Conservation (phyloP, 495 filamentous ascomycete species). For the Penicillium cosmopolitanum region DNA sequence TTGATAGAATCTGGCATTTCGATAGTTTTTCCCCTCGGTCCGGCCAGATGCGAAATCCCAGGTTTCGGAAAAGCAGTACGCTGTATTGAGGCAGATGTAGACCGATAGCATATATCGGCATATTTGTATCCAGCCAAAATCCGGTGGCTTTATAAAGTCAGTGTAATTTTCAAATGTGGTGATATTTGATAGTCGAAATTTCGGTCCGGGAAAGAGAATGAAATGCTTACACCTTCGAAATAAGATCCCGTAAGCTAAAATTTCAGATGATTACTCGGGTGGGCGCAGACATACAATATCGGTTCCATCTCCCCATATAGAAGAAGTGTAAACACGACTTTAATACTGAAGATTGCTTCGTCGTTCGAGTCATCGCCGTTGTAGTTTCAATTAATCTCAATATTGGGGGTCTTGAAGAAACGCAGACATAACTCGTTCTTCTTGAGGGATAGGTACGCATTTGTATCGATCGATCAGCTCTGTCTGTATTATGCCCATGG, state of each 20-base stretch:
- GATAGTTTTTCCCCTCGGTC: constrained; percentile 22
- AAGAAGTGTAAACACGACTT: constrained; percentile 27
- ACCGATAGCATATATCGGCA: neutral
- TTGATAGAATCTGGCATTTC: constrained; percentile 26
- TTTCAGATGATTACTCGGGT: constrained; percentile 13
- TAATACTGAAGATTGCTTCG: constrained; percentile 18
- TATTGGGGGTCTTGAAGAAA: constrained; percentile 15
- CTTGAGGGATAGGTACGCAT: constrained; percentile 13
- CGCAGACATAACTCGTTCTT: constrained; percentile 18
- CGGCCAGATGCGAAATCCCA: constrained; percentile 21
- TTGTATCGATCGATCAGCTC: neutral
- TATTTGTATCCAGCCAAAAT: neutral
- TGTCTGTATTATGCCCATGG: neutral
- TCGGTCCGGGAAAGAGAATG: neutral
- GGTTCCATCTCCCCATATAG: constrained; percentile 29
- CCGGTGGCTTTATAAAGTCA: neutral
- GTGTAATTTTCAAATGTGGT: neutral
- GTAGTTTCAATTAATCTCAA: neutral
- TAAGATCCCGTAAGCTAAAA: constrained; percentile 1
- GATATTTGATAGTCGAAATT: too few relatives aligned
- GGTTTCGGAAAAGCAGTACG: constrained; percentile 3
- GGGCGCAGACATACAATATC: constrained; percentile 21
- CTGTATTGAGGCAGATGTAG: neutral
- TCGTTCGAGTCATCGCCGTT: neutral
- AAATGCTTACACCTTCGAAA: neutral